These are phyloP conservation scores for Nemania serpens DNA, from an alignment of 2,329 filamentous ascomycete genomes.

Conservation along the genomic window DNA sequence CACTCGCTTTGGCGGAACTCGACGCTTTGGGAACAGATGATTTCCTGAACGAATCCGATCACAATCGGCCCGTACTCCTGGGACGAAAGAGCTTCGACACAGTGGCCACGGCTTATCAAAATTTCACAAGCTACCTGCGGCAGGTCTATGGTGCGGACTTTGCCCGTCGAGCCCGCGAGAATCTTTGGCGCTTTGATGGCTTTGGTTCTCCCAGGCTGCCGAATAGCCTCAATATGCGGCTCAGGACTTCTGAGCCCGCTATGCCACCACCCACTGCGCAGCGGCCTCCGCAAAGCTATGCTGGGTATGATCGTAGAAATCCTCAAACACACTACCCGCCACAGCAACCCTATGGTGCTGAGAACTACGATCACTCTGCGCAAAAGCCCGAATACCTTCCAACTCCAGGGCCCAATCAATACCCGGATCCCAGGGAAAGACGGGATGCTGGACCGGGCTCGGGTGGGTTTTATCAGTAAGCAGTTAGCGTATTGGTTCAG, in stretches of 20 bases:
- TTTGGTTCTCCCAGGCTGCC: conserved; percentile 11
- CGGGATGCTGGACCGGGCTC: no score
- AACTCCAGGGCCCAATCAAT: no score
- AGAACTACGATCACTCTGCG: no score
- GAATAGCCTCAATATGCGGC: conserved; percentile 9
- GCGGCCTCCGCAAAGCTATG: no score
- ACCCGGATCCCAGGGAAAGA: no score
- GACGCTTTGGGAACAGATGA: conserved; percentile 10
- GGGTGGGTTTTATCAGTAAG: no score
- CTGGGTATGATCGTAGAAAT: no score
- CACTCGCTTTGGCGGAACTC: conserved; percentile 15
- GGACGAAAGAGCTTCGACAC: conserved; percentile 14
- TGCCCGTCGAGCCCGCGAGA: conserved; percentile 19
- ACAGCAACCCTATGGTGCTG: no score
- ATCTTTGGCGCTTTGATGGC: conserved; percentile 15
- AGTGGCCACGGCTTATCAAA: conserved; percentile 7
- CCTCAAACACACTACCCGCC: no score
- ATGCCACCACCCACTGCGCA: neutral
- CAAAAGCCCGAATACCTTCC: no score
- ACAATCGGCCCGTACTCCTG: neutral
- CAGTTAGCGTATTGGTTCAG: no score
- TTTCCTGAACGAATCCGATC: neutral
- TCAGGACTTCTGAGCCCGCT: neutral
- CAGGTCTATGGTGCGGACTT: conserved; percentile 18
- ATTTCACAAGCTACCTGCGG: conserved; percentile 12